Conservation (phyloP, 352 stramenopile species). For the Pythium sp. region DNA sequence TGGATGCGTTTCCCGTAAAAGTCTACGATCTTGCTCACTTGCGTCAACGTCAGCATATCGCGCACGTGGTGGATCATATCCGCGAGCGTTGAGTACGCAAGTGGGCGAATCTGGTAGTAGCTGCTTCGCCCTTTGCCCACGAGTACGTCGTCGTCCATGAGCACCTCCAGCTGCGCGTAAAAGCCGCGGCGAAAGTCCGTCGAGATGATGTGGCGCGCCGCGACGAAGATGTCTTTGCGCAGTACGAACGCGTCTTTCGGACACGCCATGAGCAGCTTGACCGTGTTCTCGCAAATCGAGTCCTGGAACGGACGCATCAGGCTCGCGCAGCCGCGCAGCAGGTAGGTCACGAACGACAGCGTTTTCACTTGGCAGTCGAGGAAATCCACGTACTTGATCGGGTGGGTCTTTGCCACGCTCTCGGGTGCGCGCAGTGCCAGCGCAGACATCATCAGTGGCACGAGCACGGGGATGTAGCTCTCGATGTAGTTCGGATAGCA, state of each 20-base stretch:
- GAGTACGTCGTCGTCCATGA: constrained; percentile 95
- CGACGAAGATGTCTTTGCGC: constrained; percentile 96
- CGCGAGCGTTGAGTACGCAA: constrained; percentile 96
- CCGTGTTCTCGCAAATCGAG: constrained; percentile 91
- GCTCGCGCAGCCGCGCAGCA: constrained; percentile 90
- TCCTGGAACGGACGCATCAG: constrained; percentile 96
- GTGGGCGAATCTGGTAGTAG: constrained; percentile 90
- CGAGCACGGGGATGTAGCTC: constrained; percentile 92
- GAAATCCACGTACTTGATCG: constrained; percentile 85
- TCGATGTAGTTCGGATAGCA: constrained; percentile 96
- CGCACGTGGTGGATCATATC: constrained; percentile 98
- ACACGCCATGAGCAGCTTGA: constrained; percentile 94
- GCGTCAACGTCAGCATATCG: constrained; percentile 91
- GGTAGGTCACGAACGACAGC: constrained; percentile 97
- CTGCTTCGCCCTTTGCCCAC: constrained; percentile 84
- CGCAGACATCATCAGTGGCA: constrained; percentile 97
- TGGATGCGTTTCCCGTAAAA: constrained; percentile 93
- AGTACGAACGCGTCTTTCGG: constrained; percentile 93
- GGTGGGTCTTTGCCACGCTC: constrained; percentile 50
- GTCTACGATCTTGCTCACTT: constrained; percentile 95
- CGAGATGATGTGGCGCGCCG: constrained; percentile 95
- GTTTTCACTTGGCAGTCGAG: constrained; percentile 97
- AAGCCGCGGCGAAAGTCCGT: constrained; percentile 97
- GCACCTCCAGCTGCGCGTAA: constrained; percentile 92
- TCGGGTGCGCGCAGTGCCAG: constrained; percentile 85